Percentiles rank a stretch among this genome's conserved stretches.
phyloP scores from a whole-genome alignment of 768 basidiomycete species.

The Tylopilus felleus region DNA sequence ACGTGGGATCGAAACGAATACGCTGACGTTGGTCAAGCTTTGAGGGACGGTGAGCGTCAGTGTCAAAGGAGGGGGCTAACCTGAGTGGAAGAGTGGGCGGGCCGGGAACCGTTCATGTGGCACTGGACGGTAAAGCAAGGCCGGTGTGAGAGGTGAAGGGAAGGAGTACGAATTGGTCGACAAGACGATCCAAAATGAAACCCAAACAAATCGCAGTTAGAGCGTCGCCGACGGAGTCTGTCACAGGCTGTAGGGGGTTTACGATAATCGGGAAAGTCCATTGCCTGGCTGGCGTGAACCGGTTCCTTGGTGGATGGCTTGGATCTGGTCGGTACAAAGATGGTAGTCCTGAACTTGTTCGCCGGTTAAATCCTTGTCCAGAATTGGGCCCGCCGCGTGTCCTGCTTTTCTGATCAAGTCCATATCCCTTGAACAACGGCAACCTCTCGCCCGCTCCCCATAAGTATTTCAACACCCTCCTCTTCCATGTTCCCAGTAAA shows the following conservation, averaged over 20 bases:
- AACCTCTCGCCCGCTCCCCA: conserved; percentile 19
- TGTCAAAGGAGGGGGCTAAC: neutral
- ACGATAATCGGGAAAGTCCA: conserved; percentile 13
- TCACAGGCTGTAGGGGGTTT: neutral
- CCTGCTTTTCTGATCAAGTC: conserved; percentile 23
- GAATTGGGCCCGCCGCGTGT: conserved; percentile 27
- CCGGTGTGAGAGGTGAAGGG: conserved; percentile 28
- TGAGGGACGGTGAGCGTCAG: neutral
- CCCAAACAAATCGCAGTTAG: conserved; percentile 28
- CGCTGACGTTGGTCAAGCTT: neutral
- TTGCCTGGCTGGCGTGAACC: conserved; percentile 12
- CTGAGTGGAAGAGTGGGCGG: neutral
- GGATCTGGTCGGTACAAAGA: conserved; percentile 15
- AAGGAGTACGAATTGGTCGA: conserved; percentile 14
- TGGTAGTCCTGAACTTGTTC: neutral
- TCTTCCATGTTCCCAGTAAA: conserved; percentile 27
- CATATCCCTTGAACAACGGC: conserved; percentile 26
- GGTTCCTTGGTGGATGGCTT: conserved; percentile 15
- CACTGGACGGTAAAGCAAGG: conserved; percentile 17
- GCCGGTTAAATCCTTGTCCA: conserved; percentile 25
- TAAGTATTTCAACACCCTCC: conserved; percentile 30
- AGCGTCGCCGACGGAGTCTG: conserved; percentile 20
- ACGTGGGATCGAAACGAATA: neutral
- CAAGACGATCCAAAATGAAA: conserved; percentile 31
- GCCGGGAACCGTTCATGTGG: conserved; percentile 1